Percentiles rank a stretch among this genome's conserved stretches.
phyloP scores from a whole-genome alignment of 179 eudicot species.

The Patellifolia procumbens region DNA sequence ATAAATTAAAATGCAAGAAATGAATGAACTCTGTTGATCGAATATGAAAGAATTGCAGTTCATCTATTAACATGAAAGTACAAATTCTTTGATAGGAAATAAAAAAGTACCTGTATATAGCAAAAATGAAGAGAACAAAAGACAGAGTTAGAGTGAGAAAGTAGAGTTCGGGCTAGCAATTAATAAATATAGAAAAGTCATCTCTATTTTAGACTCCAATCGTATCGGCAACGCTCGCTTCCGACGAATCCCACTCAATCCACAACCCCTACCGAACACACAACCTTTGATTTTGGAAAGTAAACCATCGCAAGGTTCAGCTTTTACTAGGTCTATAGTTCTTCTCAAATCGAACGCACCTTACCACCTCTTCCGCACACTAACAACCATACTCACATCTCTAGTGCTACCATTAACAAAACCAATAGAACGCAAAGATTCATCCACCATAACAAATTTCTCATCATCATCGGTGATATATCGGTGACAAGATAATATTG shows the following conservation, averaged over 20 bases:
- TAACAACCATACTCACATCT: not conserved
- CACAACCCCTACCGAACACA: not conserved
- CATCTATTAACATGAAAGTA: too few species aligned
- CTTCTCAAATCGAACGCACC: conserved; percentile 35
- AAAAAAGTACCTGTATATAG: too few species aligned
- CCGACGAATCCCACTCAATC: conserved; percentile 56
- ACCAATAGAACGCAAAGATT: conserved; percentile 25
- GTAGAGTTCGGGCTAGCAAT: too few species aligned
- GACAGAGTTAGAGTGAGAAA: too few species aligned
- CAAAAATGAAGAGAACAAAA: too few species aligned
- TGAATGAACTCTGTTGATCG: too few species aligned
- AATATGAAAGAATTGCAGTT: too few species aligned
- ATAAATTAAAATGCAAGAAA: too few species aligned
- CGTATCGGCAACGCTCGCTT: conserved; percentile 92
- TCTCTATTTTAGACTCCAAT: conserved; percentile 65
- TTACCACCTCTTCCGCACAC: conserved; percentile 30
- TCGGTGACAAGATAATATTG: conserved; percentile 38
- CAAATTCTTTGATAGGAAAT: too few species aligned
- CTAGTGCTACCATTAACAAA: not conserved
- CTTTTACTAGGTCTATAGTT: conserved; percentile 35
- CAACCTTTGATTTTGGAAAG: conserved; percentile 9
- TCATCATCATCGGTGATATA: conserved; percentile 19
- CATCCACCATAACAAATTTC: conserved; percentile 37
- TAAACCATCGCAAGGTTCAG: conserved; percentile 30
- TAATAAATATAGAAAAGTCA: conserved; percentile 66